Evolutionary conservation across 1,284 basidiomycete genomes (phyloP), one percentile per base, ranked within the genome.

Genomic region (Puccinia hordei): DNA sequence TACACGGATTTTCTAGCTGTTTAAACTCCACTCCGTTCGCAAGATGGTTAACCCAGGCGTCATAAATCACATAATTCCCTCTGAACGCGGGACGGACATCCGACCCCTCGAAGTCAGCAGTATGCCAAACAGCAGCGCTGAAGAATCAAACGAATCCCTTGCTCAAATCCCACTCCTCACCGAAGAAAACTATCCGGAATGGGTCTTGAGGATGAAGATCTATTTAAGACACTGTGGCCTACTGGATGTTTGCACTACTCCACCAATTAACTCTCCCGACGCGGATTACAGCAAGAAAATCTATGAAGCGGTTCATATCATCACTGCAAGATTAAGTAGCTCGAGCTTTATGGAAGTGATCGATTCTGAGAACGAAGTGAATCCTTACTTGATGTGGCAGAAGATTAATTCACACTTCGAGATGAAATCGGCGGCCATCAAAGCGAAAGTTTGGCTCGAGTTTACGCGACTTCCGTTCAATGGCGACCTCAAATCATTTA

Each of bases 141-240:
- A 59, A 17, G 57, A 59, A 30, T 15, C 30, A 10, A 24, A 59
- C 27, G 57, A 59, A 59, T 59, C 57, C 27, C 27, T 59, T 33
- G 24, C 1, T 59, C 57, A 59, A 59, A 59, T 59, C 57, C 27
- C 57, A 59, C 57, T 27, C 30, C 24, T 59, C 9, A 13, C 57
- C 27, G 57, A 30, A 13, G 57, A 59, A 27, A 59, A 59, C 57
- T 59, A 30, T 59, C 57, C 27, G 15, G 57, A 59, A 59, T 59
- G 57, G 57, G 24, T 59, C 15, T 59, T 59, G 30, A 59, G 57
- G 24, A 59, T 59, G 57, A 59, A 59, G 57, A 59, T 59, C 27
- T 17, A 59, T 59, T 30, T 59, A 17, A 30, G 57, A 59, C 27
- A 30, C 27, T 30, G 9, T 59, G 57, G 15, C 8, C 57, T 59